A percentile compares a stretch with the other conserved stretches of the same genome.
Conservation (phyloP, 371 early-diverging fungal species). For the Syncephalastrum racemosum region DNA sequence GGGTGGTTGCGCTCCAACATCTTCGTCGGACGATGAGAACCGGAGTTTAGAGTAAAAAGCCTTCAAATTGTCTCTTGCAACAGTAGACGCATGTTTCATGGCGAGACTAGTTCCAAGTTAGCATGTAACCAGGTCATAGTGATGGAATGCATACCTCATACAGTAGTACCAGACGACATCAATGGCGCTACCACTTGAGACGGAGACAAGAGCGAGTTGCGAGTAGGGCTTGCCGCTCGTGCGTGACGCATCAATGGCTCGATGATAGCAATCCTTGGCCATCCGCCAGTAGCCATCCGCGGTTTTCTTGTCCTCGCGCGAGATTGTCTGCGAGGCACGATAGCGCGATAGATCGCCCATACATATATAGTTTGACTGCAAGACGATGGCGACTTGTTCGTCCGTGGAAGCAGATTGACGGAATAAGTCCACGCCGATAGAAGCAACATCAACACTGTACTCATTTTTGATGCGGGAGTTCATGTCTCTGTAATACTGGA, state of each 20-base stretch:
- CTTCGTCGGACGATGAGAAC: constrained; percentile 18
- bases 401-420: constrained; percentile 17
- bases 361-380: constrained; percentile 47
- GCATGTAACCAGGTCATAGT: no score
- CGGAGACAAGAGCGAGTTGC: constrained; percentile 45
- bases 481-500: constrained; percentile 46
- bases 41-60: constrained; percentile 46
- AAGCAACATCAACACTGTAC: constrained; percentile 31
- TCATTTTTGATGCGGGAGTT: constrained; percentile 30
- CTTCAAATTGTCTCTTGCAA: constrained; percentile 43
- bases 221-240: constrained; percentile 51
- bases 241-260: constrained; percentile 43
- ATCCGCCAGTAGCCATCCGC: constrained; percentile 28
- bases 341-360: constrained; percentile 54
- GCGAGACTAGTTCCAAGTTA: constrained; percentile 25
- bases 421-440: constrained; percentile 19
- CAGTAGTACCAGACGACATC: constrained; percentile 56
- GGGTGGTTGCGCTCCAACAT: constrained; percentile 4
- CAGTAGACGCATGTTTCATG: constrained; percentile 39
- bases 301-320: constrained; percentile 16
- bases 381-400: constrained; percentile 30
- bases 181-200: constrained; percentile 43
- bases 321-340: constrained; percentile 34
- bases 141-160: constrained; percentile 50
- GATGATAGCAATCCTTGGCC: constrained; percentile 42